phyloP scores from a whole-genome alignment of 208 protist species.

The Phytomonas sp. region DNA sequence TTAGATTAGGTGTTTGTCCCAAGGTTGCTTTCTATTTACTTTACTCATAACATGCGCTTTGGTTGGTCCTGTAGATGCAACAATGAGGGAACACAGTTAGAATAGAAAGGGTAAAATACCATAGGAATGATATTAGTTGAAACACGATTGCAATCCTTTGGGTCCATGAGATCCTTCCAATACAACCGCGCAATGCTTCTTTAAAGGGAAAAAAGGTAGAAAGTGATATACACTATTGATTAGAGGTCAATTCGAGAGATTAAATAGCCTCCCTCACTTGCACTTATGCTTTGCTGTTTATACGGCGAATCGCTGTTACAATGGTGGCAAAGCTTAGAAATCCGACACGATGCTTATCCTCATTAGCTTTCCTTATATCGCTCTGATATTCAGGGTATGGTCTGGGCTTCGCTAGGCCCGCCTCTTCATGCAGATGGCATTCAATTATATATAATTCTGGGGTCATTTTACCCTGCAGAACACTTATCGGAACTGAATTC shows the following conservation, averaged over 20 bases:
- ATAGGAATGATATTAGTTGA: not conserved
- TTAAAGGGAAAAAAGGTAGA: not conserved
- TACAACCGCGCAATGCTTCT: not conserved
- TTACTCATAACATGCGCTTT: too few species aligned
- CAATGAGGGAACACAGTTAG: too few species aligned
- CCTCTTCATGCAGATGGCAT: conserved; percentile 74
- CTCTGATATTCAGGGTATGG: conserved; percentile 55
- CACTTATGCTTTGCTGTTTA: conserved; percentile 15
- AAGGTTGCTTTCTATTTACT: too few species aligned
- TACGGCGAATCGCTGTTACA: conserved; percentile 27
- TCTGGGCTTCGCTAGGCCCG: conserved; percentile 49
- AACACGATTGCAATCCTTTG: not conserved
- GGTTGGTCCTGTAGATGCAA: too few species aligned
- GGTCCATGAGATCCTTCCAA: not conserved
- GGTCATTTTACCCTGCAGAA: conserved; percentile 63
- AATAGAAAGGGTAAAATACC: not conserved
- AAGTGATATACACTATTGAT: not conserved
- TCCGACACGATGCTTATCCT: conserved; percentile 41
- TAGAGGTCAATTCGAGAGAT: not conserved
- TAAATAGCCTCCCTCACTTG: not conserved
- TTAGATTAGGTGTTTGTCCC: too few species aligned
- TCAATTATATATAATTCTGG: conserved; percentile 74
- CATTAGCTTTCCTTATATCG: conserved; percentile 14
- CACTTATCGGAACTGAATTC: conserved; percentile 30
- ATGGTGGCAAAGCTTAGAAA: conserved; percentile 65